Conservation (phyloP, 1,284 basidiomycete genomes). For the Apiotrichum veenhuisii region DNA sequence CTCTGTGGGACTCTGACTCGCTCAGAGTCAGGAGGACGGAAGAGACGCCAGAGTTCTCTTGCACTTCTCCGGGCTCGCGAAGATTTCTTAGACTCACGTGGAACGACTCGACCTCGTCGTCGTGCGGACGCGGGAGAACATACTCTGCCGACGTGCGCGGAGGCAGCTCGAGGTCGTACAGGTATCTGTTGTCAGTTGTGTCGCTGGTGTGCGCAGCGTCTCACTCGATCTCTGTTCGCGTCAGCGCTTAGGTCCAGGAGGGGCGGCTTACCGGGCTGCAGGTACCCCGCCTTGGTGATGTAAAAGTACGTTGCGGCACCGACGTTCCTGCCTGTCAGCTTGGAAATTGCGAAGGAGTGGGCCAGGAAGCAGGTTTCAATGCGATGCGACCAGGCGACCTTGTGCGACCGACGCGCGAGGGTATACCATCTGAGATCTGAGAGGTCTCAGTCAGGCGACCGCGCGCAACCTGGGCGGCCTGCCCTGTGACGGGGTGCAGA, state of each 20-base stretch:
- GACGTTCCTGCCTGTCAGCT: slow-evolving; percentile 18
- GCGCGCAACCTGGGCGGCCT: too few species aligned
- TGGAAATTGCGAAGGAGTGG: background rate
- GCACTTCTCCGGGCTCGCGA: background rate
- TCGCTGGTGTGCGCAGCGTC: background rate
- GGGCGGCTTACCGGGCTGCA: slow-evolving; percentile 61
- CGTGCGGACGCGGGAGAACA: slow-evolving; percentile 64
- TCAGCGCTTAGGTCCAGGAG: background rate
- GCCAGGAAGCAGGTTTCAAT: too few species aligned
- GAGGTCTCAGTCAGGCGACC: too few species aligned
- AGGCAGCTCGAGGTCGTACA: slow-evolving; percentile 74
- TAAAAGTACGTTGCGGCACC: slow-evolving; percentile 52
- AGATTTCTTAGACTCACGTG: slow-evolving; percentile 22
- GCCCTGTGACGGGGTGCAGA: too few species aligned
- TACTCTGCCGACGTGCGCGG: slow-evolving; percentile 51
- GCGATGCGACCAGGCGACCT: too few species aligned
- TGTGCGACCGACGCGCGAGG: too few species aligned
- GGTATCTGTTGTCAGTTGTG: slow-evolving; percentile 52
- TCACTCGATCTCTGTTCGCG: slow-evolving; percentile 29
- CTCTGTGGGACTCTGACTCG: too few species aligned
- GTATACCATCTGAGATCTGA: too few species aligned
- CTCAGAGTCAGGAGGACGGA: too few species aligned
- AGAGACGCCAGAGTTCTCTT: too few species aligned
- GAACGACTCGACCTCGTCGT: slow-evolving; percentile 91
- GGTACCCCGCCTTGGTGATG: slow-evolving; percentile 66